phyloP scores from a whole-genome alignment of 176 grass and related monocot species.

The Neostapfia colusana region DNA sequence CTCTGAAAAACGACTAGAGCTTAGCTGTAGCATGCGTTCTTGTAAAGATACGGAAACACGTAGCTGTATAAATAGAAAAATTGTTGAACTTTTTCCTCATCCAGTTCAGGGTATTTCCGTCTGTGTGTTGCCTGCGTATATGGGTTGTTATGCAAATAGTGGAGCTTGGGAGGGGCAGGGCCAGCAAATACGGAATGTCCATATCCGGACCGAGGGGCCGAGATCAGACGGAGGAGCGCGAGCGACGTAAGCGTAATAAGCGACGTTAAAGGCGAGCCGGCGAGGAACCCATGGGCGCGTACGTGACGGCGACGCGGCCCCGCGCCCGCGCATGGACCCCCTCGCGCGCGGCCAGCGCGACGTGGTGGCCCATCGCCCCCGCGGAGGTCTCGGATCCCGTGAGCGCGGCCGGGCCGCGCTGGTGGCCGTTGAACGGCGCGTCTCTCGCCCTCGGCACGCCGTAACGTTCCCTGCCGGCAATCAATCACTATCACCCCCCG shows the following conservation, averaged over 20 bases:
- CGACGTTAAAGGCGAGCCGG: background rate
- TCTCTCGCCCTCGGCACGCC: background rate
- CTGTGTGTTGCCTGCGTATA: no score
- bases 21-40: background rate
- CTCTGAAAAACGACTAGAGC: background rate
- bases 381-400: constrained; percentile 35
- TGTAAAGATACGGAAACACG: background rate
- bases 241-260: background rate
- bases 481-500: background rate
- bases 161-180: background rate
- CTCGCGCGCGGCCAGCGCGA: background rate
- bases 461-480: background rate
- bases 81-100: background rate
- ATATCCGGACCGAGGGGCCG: constrained; percentile 25
- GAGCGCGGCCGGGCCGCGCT: background rate
- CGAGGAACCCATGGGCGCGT: constrained; percentile 31
- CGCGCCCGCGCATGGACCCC: no score
- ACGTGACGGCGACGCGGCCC: constrained; percentile 34
- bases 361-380: background rate
- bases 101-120: background rate
- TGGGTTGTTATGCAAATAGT: background rate
- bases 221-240: background rate
- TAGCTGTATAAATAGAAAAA: no score
- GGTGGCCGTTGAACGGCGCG: constrained; percentile 13
- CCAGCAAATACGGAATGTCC: background rate